Conservation (phyloP, 2,329 filamentous ascomycete genomes). For the Penicillium brasilianum region DNA sequence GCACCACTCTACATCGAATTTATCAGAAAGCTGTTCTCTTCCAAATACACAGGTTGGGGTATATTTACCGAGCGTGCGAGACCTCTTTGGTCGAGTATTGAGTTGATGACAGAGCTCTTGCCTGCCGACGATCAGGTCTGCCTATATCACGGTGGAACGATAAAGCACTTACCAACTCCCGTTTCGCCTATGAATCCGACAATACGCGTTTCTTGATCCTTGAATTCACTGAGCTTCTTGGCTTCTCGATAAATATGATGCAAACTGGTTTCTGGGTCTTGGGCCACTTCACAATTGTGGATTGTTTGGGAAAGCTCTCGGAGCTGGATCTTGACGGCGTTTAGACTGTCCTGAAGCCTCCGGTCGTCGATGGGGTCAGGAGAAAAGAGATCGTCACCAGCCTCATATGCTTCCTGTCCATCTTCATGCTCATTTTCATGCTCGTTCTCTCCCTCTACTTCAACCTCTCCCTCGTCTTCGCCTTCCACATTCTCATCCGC, state of each 20-base stretch:
- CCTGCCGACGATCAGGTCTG: constrained; percentile 10
- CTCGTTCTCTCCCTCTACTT: not conserved
- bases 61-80: constrained; percentile 20
- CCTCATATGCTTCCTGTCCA: not conserved
- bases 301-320: not conserved
- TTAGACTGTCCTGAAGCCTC: not conserved
- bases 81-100: constrained; percentile 13
- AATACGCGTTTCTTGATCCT: constrained; percentile 16
- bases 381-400: not conserved
- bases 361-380: not conserved
- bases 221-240: constrained; percentile 13
- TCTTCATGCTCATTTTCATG: not conserved
- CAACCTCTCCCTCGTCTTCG: not conserved
- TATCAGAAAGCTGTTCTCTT: not conserved
- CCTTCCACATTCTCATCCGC: not conserved
- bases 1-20: constrained; percentile 13
- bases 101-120: constrained; percentile 26
- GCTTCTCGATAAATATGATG: not conserved
- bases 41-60: not conserved
- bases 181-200: constrained; percentile 25
- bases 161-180: constrained; percentile 17
- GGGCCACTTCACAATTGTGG: not conserved
- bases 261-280: not conserved
- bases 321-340: not conserved
- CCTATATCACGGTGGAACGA: not conserved